These are phyloP conservation scores for Arctostaphylos glauca DNA, from an alignment of 148 eudicot species.

Conservation along the genomic window DNA sequence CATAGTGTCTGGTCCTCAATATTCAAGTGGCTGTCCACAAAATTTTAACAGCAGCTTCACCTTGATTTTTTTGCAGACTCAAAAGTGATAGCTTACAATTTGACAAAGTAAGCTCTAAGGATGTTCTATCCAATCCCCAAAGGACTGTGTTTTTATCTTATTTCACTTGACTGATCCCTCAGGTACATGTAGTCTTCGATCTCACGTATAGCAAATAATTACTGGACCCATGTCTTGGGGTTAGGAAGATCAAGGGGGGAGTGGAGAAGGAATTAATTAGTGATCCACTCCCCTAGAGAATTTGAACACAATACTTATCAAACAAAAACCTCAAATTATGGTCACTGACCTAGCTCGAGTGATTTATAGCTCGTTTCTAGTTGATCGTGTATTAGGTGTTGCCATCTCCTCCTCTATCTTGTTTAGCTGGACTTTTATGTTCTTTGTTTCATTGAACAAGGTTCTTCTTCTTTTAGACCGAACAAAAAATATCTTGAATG, in stretches of 20 bases:
- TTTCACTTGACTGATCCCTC: too few species aligned
- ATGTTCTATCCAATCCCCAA: background rate
- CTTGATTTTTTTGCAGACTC: too few species aligned
- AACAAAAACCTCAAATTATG: background rate
- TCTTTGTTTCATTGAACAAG: too few species aligned
- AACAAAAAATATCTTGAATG: too few species aligned
- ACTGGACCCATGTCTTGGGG: background rate
- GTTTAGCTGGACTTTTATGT: too few species aligned
- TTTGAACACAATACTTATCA: background rate
- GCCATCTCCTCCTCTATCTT: too few species aligned
- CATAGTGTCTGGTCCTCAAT: background rate
- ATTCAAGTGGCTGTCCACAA: background rate
- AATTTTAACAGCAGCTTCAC: background rate
- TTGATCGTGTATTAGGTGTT: too few species aligned
- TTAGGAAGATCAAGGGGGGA: background rate
- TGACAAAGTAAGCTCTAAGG: background rate
- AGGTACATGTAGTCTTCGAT: background rate
- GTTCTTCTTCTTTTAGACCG: too few species aligned
- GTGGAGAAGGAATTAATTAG: background rate
- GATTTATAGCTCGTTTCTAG: background rate
- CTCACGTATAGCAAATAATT: too few species aligned
- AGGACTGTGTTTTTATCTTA: too few species aligned
- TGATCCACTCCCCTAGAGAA: background rate
- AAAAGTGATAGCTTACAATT: too few species aligned
- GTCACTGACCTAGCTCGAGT: background rate